Conservation (phyloP, 805 yeast species). For the Geotrichum ghanense region DNA sequence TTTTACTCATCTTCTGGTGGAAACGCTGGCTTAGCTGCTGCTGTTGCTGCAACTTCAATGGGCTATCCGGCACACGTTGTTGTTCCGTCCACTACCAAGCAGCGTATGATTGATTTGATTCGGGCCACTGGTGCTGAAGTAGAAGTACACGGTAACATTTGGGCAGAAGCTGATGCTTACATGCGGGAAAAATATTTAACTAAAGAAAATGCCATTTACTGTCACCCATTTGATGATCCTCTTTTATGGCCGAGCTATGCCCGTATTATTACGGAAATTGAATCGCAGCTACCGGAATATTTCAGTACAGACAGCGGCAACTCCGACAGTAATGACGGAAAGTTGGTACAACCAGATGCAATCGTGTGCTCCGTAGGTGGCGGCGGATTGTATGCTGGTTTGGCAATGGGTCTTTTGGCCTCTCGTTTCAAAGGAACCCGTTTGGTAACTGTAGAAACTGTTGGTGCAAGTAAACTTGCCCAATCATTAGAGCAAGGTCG, state of each 20-base stretch:
- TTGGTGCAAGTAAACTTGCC: conserved; percentile 47
- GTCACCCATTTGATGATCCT: conserved; percentile 88
- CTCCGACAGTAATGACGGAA: no score
- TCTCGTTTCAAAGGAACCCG: conserved; percentile 26
- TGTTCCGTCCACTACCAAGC: conserved; percentile 41
- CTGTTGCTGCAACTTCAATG: conserved; percentile 66
- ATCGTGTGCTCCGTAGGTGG: conserved; percentile 89
- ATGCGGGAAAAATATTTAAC: conserved; percentile 47
- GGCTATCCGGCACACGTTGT: conserved; percentile 48
- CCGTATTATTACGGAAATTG: conserved; percentile 74
- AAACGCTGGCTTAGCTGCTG: conserved; percentile 95
- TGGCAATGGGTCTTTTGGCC: conserved; percentile 67
- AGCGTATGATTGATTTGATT: conserved; percentile 35
- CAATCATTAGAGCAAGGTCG: conserved; percentile 33
- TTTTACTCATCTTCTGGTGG: conserved; percentile 92
- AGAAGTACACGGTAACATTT: conserved; percentile 58
- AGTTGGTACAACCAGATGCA: conserved; percentile 49
- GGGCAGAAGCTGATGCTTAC: conserved; percentile 68
- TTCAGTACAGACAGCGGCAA: conserved; percentile 22
- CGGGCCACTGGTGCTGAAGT: conserved; percentile 39
- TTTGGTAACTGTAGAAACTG: conserved; percentile 45
- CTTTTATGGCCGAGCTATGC: conserved; percentile 94
- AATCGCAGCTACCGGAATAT: conserved; percentile 39
- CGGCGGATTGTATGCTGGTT: conserved; percentile 81
- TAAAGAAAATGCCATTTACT: conserved; percentile 62